Conservation (phyloP, 1,139 yeast species). For the Zygoascus meyerae region DNA sequence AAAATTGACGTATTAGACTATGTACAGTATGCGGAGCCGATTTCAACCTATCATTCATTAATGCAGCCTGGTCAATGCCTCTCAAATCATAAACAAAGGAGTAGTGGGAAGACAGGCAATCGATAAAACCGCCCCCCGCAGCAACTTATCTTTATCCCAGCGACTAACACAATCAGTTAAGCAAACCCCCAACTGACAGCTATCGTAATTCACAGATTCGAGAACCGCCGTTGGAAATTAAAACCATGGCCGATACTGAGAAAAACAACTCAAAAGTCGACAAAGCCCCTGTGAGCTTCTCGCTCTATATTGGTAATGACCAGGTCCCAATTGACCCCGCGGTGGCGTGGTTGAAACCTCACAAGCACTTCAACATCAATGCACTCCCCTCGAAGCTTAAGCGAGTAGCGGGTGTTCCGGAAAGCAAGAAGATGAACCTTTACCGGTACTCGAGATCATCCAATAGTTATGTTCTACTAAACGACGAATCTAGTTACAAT, state of each 20-base stretch:
- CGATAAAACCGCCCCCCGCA: too few species aligned
- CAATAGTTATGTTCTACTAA: constrained; percentile 40
- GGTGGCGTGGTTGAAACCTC: constrained; percentile 38
- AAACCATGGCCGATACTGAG: neutral
- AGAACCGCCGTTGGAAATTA: too few species aligned
- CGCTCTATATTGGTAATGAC: neutral
- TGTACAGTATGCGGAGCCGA: too few species aligned
- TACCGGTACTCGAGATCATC: constrained; percentile 27
- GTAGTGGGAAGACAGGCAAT: too few species aligned
- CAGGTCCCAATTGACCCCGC: constrained; percentile 4
- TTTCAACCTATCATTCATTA: too few species aligned
- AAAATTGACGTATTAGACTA: too few species aligned
- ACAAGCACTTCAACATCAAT: constrained; percentile 4
- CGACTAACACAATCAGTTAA: too few species aligned
- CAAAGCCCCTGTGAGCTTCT: constrained; percentile 1
- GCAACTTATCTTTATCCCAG: too few species aligned
- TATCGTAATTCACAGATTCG: too few species aligned
- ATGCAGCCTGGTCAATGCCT: too few species aligned
- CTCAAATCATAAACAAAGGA: too few species aligned
- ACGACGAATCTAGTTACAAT: constrained; percentile 40
- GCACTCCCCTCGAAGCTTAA: constrained; percentile 8
- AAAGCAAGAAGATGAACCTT: constrained; percentile 6
- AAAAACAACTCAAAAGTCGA: neutral
- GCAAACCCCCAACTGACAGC: too few species aligned
- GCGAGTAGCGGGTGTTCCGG: constrained; percentile 7